A percentile compares a stretch with the other conserved stretches of the same genome.
These are phyloP conservation scores for Aspergillus melleus DNA, from an alignment of 2,329 filamentous ascomycete genomes.

Conservation along the genomic window DNA sequence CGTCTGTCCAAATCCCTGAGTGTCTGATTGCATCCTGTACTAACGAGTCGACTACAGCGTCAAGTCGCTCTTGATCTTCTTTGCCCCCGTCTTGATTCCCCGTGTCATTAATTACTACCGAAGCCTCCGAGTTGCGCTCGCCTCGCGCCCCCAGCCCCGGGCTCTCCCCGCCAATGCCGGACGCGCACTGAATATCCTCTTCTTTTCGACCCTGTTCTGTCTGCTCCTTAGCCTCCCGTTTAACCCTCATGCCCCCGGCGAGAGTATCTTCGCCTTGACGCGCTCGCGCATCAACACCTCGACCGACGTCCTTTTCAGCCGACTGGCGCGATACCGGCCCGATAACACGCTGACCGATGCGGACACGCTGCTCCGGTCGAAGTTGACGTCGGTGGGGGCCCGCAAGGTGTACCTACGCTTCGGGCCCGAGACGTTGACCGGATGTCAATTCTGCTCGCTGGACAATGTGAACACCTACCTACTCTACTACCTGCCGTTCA, in stretches of 20 bases:
- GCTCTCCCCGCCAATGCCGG: slow-evolving; percentile 36
- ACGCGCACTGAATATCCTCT: slow-evolving; percentile 51
- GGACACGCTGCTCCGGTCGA: slow-evolving; percentile 67
- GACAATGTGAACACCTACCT: slow-evolving; percentile 71
- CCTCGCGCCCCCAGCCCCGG: slow-evolving; percentile 38
- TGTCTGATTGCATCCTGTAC: neutral
- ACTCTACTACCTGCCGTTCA: slow-evolving; percentile 71
- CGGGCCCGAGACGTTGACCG: slow-evolving; percentile 70
- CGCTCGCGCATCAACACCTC: slow-evolving; percentile 80
- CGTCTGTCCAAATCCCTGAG: neutral
- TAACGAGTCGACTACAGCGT: slow-evolving; percentile 29
- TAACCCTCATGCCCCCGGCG: slow-evolving; percentile 50
- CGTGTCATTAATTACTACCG: slow-evolving; percentile 41
- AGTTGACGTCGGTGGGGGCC: slow-evolving; percentile 70
- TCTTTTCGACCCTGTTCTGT: slow-evolving; percentile 53
- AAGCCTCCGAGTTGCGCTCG: slow-evolving; percentile 32
- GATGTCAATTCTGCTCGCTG: slow-evolving; percentile 80
- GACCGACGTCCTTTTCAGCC: slow-evolving; percentile 79
- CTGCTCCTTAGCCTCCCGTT: slow-evolving; percentile 68
- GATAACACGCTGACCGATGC: slow-evolving; percentile 42
- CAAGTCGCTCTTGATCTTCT: slow-evolving; percentile 45
- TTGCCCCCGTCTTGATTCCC: slow-evolving; percentile 44
- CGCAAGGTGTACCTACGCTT: slow-evolving; percentile 80
- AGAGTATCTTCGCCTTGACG: slow-evolving; percentile 76
- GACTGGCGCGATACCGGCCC: slow-evolving; percentile 55